These are phyloP conservation scores for Wickerhamiella cacticola DNA, from an alignment of 805 yeast genomes.

Conservation along the genomic window DNA sequence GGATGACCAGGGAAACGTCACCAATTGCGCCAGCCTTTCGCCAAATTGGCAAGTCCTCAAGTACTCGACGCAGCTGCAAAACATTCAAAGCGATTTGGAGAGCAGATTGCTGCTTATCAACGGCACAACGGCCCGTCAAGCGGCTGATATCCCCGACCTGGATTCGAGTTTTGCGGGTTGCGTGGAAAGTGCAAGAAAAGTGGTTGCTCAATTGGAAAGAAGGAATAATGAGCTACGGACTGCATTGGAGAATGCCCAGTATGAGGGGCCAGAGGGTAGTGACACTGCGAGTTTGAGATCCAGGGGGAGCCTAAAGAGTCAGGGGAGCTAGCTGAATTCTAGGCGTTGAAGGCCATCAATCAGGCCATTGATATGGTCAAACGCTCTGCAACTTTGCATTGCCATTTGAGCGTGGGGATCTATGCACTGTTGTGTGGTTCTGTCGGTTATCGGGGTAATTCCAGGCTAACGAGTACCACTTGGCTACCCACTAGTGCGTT, in stretches of 20 bases:
- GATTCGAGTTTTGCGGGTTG: slow-evolving; percentile 15
- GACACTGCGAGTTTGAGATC: too few relatives aligned
- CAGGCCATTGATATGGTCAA: too few relatives aligned
- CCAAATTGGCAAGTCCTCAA: slow-evolving; percentile 31
- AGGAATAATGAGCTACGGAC: slow-evolving; percentile 18
- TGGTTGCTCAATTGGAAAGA: slow-evolving; percentile 17
- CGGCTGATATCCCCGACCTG: slow-evolving; percentile 20
- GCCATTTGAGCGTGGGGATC: too few relatives aligned
- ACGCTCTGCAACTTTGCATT: too few relatives aligned
- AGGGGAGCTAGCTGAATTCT: too few relatives aligned
- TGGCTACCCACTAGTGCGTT: too few relatives aligned
- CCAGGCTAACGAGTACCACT: too few relatives aligned
- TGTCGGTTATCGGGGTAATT: too few relatives aligned
- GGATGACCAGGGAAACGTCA: slow-evolving; percentile 27
- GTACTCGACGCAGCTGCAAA: slow-evolving; percentile 19
- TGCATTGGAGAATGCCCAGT: slow-evolving; percentile 13
- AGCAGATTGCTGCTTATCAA: slow-evolving; percentile 15
- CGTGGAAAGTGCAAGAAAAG: slow-evolving; percentile 13
- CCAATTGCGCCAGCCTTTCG: slow-evolving; percentile 28
- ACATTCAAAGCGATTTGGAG: slow-evolving; percentile 17
- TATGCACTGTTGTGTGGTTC: too few relatives aligned
- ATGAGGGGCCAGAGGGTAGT: too few relatives aligned
- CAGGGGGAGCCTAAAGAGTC: too few relatives aligned
- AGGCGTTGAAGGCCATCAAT: too few relatives aligned
- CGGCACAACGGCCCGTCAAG: slow-evolving; percentile 17